Percentiles rank a stretch among this genome's conserved stretches.
These are phyloP conservation scores for Acacia pycnantha DNA, from an alignment of 331 rosid genomes.

Conservation along the genomic window DNA sequence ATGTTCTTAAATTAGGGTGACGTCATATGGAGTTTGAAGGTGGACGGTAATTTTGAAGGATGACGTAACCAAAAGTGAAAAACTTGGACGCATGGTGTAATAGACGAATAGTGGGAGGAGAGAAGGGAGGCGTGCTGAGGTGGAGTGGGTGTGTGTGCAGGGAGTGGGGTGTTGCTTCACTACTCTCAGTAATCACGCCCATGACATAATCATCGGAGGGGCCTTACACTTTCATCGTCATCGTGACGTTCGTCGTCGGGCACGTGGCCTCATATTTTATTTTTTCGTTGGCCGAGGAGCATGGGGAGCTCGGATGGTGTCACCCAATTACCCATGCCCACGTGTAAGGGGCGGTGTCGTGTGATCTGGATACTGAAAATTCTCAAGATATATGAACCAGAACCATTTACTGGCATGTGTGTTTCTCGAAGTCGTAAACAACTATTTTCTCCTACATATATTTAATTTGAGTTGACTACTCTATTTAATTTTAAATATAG, in stretches of 20 bases:
- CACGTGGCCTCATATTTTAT: conserved; percentile 58
- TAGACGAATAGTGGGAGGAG: too few species aligned
- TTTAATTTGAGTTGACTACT: too few species aligned
- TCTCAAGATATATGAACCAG: too few species aligned
- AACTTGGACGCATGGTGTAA: not conserved
- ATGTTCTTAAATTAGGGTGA: not conserved
- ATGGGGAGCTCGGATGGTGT: not conserved
- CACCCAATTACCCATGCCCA: not conserved
- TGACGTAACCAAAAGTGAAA: conserved; percentile 61
- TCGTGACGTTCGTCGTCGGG: conserved; percentile 45
- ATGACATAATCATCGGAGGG: conserved; percentile 63
- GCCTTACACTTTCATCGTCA: conserved; percentile 48
- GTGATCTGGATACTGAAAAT: too few species aligned
- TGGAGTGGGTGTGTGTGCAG: too few species aligned
- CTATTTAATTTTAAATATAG: too few species aligned
- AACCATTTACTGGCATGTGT: too few species aligned
- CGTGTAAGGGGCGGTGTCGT: not conserved
- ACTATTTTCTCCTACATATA: too few species aligned
- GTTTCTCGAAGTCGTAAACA: too few species aligned
- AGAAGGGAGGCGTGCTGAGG: too few species aligned
- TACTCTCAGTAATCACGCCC: not conserved
- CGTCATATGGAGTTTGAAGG: conserved; percentile 68
- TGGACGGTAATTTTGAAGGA: conserved; percentile 44
- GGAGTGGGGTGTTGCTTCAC: conserved; percentile 17
- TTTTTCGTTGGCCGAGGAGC: conserved; percentile 62